These are phyloP conservation scores for Nigrograna mackinnonii DNA, from an alignment of 2,329 filamentous ascomycete genomes.

Conservation along the genomic window DNA sequence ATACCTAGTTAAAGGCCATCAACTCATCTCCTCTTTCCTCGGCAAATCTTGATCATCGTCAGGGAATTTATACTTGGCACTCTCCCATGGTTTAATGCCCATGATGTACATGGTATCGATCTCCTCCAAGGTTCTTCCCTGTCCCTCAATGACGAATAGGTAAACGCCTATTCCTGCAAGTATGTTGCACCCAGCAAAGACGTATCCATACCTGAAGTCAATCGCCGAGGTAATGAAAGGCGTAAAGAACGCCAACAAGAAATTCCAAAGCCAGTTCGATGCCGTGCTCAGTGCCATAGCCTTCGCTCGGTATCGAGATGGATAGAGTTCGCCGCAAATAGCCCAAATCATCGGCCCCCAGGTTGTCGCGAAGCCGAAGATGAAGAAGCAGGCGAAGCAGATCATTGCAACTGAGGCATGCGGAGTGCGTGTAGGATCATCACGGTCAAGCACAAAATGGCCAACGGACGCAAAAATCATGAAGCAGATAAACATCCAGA, in stretches of 20 bases:
- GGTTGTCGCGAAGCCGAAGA: conserved; percentile 67
- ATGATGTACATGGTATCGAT: conserved; percentile 73
- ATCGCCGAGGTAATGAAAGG: conserved; percentile 75
- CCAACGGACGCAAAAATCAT: conserved; percentile 53
- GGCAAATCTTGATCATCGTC: conserved; percentile 19
- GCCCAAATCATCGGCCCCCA: conserved; percentile 76
- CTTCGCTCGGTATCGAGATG: conserved; percentile 53
- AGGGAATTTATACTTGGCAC: conserved; percentile 52
- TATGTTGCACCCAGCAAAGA: conserved; percentile 73
- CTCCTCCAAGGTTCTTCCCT: conserved; percentile 74
- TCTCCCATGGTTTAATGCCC: conserved; percentile 66
- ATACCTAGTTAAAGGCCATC: too few species aligned
- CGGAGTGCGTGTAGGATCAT: conserved; percentile 29
- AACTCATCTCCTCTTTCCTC: background rate
- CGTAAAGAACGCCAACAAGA: conserved; percentile 67
- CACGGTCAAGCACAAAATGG: conserved; percentile 44
- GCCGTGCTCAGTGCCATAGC: conserved; percentile 48
- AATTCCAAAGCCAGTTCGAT: conserved; percentile 48
- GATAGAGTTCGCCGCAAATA: conserved; percentile 67
- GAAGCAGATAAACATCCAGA: conserved; percentile 61
- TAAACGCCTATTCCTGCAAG: conserved; percentile 68
- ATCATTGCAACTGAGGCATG: conserved; percentile 59
- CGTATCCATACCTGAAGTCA: conserved; percentile 72
- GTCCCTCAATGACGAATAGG: conserved; percentile 76
- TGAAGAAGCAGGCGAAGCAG: conserved; percentile 69